Evolutionary conservation across 2,329 filamentous ascomycete species (phyloP).

Genomic region (Daldinia sp.): DNA sequence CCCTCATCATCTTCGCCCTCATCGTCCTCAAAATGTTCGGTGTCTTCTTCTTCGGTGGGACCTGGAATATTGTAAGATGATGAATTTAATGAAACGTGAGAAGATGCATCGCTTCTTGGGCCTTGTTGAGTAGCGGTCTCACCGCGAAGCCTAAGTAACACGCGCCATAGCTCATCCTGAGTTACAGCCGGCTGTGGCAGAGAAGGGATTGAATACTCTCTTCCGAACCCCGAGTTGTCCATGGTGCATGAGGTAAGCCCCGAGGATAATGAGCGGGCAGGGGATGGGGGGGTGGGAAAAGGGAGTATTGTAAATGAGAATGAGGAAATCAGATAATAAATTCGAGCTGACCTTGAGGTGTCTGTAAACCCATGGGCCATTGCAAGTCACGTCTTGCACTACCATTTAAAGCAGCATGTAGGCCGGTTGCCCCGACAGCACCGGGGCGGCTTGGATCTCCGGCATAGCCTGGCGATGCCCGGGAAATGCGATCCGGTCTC

Average conservation of each 20-base stretch:
- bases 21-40: conserved; percentile 23
- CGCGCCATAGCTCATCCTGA: background rate
- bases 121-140: background rate
- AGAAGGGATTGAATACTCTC: background rate
- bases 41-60: conserved; percentile 6
- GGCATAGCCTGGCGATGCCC: conserved; percentile 10
- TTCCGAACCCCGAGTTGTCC: background rate
- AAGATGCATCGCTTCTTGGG: background rate
- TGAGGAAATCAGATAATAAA: background rate
- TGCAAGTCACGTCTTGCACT: conserved; percentile 22
- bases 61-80: background rate
- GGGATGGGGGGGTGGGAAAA: background rate
- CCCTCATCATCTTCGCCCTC: conserved; percentile 38
- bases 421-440: conserved; percentile 10
- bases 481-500: conserved; percentile 33
- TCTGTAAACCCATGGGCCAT: conserved; percentile 35
- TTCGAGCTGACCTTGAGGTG: conserved; percentile 37
- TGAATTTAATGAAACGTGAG: background rate
- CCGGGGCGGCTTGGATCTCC: conserved; percentile 16
- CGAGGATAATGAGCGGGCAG: background rate
- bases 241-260: conserved; percentile 3
- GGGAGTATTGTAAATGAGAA: background rate
- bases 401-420: conserved; percentile 9
- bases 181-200: background rate
- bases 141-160: background rate